Conservation (phyloP, 331 rosid genomes). For the Phaseolus coccineus region DNA sequence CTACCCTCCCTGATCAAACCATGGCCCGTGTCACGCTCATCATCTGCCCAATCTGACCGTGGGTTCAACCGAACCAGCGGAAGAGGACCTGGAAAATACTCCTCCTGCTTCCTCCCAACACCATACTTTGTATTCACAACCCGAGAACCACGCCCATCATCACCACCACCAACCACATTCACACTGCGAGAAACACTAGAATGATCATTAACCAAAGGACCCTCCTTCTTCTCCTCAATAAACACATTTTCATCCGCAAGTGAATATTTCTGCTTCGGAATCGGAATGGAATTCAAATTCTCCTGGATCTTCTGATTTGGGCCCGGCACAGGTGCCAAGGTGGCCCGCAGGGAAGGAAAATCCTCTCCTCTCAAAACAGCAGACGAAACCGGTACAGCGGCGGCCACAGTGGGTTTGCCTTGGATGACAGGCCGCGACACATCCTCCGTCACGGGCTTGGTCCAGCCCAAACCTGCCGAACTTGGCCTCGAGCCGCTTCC, state of each 20-base stretch:
- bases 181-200: conserved; percentile 47
- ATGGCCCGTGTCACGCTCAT: conserved; percentile 94
- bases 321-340: conserved; percentile 62
- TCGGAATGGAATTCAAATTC: conserved; percentile 42
- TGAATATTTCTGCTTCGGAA: conserved; percentile 6
- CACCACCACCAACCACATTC: conserved; percentile 47
- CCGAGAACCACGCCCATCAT: conserved; percentile 44
- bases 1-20: conserved; percentile 75
- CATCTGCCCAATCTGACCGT: conserved; percentile 98
- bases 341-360: conserved; percentile 89
- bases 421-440: conserved; percentile 48
- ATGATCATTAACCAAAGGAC: conserved; percentile 54
- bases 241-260: conserved; percentile 46
- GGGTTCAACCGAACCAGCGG: conserved; percentile 80
- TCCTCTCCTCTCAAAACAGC: conserved; percentile 91
- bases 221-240: conserved; percentile 55
- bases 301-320: conserved; percentile 70
- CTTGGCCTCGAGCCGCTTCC: conserved; percentile 79
- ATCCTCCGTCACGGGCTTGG: conserved; percentile 63
- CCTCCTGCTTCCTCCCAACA: conserved; percentile 63
- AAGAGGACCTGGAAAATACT: conserved; percentile 74
- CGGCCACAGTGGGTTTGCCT: conserved; percentile 47
- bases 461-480: conserved; percentile 93
- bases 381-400: conserved; percentile 40
- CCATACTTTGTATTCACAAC: not conserved